These are phyloP conservation scores for Thielaviopsis musarum DNA, from an alignment of 2,329 filamentous ascomycete species.

Conservation along the genomic window DNA sequence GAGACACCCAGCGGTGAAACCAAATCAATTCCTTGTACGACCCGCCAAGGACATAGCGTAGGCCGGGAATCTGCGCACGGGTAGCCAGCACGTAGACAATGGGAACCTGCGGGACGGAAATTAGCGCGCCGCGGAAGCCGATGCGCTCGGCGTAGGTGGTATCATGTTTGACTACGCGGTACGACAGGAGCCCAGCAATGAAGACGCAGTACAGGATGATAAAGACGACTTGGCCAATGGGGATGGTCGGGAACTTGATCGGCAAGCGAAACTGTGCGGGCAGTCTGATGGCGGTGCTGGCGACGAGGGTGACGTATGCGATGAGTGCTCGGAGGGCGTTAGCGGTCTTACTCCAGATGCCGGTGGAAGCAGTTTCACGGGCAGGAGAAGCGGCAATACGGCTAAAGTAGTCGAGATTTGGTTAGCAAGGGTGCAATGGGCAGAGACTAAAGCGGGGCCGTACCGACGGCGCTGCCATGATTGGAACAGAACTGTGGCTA, in stretches of 20 bases:
- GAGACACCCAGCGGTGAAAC: slow-evolving; percentile 56
- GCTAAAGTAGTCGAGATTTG: slow-evolving; percentile 19
- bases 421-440: neutral
- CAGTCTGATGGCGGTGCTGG: slow-evolving; percentile 34
- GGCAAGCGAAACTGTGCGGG: slow-evolving; percentile 29
- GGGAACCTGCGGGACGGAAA: slow-evolving; percentile 46
- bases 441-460: neutral
- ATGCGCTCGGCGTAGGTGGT: slow-evolving; percentile 45
- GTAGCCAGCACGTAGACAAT: slow-evolving; percentile 45
- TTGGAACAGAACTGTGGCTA: neutral
- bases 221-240: slow-evolving; percentile 35
- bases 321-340: slow-evolving; percentile 39
- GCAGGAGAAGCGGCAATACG: slow-evolving; percentile 26
- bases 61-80: slow-evolving; percentile 38
- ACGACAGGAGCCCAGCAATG: slow-evolving; percentile 39
- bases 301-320: slow-evolving; percentile 40
- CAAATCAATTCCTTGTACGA: slow-evolving; percentile 57
- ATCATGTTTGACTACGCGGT: slow-evolving; percentile 31
- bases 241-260: slow-evolving; percentile 41
- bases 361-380: slow-evolving; percentile 29
- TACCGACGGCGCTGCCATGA: slow-evolving; percentile 7
- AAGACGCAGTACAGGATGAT: slow-evolving; percentile 41
- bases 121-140: slow-evolving; percentile 51
- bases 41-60: slow-evolving; percentile 34
- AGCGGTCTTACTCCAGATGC: slow-evolving; percentile 29